Base-by-base conservation (phyloP, 352 stramenopile species). In the Globisporangium radiosum region DNA sequence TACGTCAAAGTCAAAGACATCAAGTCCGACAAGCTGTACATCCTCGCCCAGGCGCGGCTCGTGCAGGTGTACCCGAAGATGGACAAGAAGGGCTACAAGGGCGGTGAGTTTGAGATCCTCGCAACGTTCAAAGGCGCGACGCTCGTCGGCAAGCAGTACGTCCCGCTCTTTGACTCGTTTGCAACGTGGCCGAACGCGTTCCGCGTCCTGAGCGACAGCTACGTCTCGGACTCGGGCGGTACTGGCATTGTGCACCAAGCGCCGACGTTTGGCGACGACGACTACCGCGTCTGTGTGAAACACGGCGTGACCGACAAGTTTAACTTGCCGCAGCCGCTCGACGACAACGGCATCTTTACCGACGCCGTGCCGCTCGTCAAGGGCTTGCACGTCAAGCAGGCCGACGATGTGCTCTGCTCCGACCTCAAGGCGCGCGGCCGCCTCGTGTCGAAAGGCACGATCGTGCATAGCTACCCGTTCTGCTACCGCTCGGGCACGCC, bases 401-500 rank as follows among this genome's bases (percentile, higher is more conserved):
- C 96, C 0, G 97, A 99, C 75, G 88, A 98, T 25, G 87, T 93
- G 3, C 95, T 99, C 39, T 99, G 96, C 74, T 83, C 92, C 48
- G 68, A 94, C 7, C 70, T 99, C 14, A 99, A 99, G 77, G 85
- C 78, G 3, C 79, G 81, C 37, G 97, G 93, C 48, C 85, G 94
- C n/a, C 80, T 99, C 19, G 81, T 99, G 8, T 91, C 97, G 39
- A 99, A 99, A 75, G 93, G 92, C 68, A 94, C 88, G 57, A 92
- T 99, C 54, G 87, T 96, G 62, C 97, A 99, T 89, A 97, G 87
- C 61, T 99, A 99, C 76, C 97, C 97, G 33, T 99, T 99, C 82
- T 99, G 97, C 80, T 99, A 98, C 94, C 85, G 97, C 64, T 99
- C 94, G n/a, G 97, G 99, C 67, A 99, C 97, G 44, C 97, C 97